Conservation (phyloP, 345 rosid genomes). For the Citrus glauca region DNA sequence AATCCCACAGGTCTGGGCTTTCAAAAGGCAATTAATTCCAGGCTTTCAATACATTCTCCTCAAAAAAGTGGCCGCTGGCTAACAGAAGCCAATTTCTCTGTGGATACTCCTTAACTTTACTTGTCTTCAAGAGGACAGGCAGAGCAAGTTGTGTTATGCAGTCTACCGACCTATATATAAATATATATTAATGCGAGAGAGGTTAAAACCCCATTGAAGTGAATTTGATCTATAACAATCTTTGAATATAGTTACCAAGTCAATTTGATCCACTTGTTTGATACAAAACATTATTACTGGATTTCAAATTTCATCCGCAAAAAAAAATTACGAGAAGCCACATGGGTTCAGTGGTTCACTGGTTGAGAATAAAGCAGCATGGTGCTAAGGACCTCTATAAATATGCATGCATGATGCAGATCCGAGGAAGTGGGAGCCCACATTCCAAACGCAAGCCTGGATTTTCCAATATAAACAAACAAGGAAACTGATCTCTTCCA, state of each 20-base stretch:
- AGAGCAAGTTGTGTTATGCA: neutral
- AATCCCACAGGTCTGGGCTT: neutral
- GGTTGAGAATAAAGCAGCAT: neutral
- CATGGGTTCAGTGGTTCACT: neutral
- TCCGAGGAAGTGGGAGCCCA: neutral
- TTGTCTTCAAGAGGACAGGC: neutral
- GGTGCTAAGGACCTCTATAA: neutral
- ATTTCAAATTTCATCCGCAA: neutral
- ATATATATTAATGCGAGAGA: neutral
- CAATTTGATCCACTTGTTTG: neutral
- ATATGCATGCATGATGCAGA: neutral
- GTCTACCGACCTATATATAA: neutral
- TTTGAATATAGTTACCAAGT: neutral
- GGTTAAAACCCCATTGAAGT: neutral
- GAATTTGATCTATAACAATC: no score
- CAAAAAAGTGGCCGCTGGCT: neutral
- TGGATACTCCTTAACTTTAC: neutral
- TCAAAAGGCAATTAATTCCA: neutral
- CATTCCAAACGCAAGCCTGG: neutral
- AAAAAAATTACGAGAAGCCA: neutral
- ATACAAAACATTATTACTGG: neutral
- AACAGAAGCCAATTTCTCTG: neutral
- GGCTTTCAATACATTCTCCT: neutral
- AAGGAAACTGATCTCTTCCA: neutral
- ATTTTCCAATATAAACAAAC: neutral